A percentile compares a stretch with the other conserved stretches of the same genome.
Evolutionary conservation across 208 protist species (phyloP).

Genomic region (Acanthamoeba triangularis): DNA sequence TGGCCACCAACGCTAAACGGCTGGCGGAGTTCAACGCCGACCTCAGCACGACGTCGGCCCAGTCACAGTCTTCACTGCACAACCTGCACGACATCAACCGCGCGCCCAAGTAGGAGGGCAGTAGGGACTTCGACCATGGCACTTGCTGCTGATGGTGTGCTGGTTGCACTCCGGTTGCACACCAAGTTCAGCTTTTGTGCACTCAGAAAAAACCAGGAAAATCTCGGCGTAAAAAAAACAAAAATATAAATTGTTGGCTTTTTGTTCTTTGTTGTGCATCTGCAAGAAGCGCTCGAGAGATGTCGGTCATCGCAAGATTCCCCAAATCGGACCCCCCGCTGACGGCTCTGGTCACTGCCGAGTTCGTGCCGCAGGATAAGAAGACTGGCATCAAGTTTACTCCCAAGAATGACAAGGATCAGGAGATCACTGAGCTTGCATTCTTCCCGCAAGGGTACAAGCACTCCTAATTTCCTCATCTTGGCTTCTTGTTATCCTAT

Average conservation of each 20-base stretch:
- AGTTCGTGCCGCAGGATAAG: slow-evolving; percentile 41
- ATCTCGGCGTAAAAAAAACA: not conserved
- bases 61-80: not conserved
- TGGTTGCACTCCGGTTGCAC: not conserved
- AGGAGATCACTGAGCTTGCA: slow-evolving; percentile 34
- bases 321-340: slow-evolving; percentile 56
- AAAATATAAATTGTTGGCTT: not conserved
- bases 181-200: not conserved
- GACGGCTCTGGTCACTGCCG: slow-evolving; percentile 36
- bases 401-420: slow-evolving; percentile 64
- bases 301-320: slow-evolving; percentile 62
- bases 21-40: not conserved
- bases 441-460: slow-evolving; percentile 59
- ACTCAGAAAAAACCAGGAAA: not conserved
- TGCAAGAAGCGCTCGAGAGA: not conserved
- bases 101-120: not conserved
- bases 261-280: not conserved
- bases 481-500: not conserved
- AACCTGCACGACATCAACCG: not conserved
- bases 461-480: not conserved
- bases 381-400: slow-evolving; percentile 71
- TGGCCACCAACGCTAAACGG: not conserved
- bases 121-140: no score
- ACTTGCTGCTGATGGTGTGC: no score
- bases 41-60: not conserved